phyloP scores from a whole-genome alignment of 345 rosid genomes.

The Luvunga scandens region DNA sequence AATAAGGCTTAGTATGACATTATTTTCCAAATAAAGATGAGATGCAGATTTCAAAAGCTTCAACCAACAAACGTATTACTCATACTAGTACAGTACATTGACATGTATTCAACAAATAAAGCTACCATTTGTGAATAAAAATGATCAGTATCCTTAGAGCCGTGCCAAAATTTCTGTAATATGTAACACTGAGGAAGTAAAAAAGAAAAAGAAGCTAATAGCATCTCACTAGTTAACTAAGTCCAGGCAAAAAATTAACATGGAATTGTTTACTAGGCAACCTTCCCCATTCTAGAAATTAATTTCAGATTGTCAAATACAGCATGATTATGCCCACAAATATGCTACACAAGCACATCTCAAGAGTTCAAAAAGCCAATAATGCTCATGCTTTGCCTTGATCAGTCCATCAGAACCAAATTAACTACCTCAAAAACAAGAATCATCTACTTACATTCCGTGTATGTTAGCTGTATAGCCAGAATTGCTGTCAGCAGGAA shows the following conservation, averaged over 20 bases:
- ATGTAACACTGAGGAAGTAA: not conserved
- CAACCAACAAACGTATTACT: not conserved
- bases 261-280: not conserved
- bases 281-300: not conserved
- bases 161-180: not conserved
- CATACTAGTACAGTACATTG: not conserved
- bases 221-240: not conserved
- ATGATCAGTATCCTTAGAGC: not conserved
- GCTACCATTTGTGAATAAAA: not conserved
- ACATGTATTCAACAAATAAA: not conserved
- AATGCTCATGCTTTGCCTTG: not conserved
- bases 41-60: not conserved
- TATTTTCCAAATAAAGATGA: not conserved
- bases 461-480: conserved; percentile 27
- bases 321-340: not conserved
- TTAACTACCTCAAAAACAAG: not conserved
- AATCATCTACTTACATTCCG: conserved; percentile 50
- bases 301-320: not conserved
- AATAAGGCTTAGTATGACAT: not conserved
- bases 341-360: not conserved
- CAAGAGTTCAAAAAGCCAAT: not conserved
- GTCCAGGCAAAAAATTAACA: not conserved
- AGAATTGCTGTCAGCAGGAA: conserved; percentile 50
- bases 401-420: not conserved
- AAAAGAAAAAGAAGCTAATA: not conserved